phyloP scores from a whole-genome alignment of 2,329 filamentous ascomycete genomes.

The Pseudopithomyces maydicus region DNA sequence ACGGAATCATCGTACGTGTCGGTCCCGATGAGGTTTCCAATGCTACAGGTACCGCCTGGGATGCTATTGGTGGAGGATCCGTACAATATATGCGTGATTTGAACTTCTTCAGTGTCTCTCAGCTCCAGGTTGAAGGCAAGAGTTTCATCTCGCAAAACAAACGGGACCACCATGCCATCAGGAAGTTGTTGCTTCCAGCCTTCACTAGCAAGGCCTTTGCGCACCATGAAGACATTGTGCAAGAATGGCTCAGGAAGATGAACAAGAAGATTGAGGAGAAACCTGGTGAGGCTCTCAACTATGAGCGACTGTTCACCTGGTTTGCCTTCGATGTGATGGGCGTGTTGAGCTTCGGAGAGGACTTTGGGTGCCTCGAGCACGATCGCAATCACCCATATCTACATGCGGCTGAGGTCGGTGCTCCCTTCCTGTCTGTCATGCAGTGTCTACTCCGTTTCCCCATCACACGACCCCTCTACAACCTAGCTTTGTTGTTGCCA shows the following conservation, averaged over 20 bases:
- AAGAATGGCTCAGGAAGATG: not conserved
- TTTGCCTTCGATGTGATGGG: constrained; percentile 27
- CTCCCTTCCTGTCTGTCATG: constrained; percentile 20
- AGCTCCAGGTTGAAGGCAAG: not conserved
- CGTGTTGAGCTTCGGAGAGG: constrained; percentile 56
- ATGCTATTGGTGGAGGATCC: not conserved
- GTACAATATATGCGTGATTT: not conserved
- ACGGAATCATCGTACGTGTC: constrained; percentile 18
- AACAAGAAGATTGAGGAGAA: not conserved
- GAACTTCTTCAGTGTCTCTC: not conserved
- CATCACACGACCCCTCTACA: not conserved
- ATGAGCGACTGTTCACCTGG: not conserved
- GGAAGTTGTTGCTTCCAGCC: not conserved
- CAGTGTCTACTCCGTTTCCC: constrained; percentile 13
- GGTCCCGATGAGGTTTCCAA: constrained; percentile 7
- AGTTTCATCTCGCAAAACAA: not conserved
- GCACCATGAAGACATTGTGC: not conserved
- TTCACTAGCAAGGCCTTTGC: not conserved
- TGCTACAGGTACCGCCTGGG: not conserved
- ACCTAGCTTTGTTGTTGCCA: not conserved
- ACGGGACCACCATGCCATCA: not conserved
- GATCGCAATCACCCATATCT: constrained; percentile 34
- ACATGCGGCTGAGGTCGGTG: constrained; percentile 18
- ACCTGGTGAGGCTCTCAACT: not conserved
- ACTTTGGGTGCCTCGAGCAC: constrained; percentile 28